Percentiles rank a stretch among this genome's conserved stretches.
Evolutionary conservation across 768 basidiomycete genomes (phyloP).

Genomic region (Trametes villosa): DNA sequence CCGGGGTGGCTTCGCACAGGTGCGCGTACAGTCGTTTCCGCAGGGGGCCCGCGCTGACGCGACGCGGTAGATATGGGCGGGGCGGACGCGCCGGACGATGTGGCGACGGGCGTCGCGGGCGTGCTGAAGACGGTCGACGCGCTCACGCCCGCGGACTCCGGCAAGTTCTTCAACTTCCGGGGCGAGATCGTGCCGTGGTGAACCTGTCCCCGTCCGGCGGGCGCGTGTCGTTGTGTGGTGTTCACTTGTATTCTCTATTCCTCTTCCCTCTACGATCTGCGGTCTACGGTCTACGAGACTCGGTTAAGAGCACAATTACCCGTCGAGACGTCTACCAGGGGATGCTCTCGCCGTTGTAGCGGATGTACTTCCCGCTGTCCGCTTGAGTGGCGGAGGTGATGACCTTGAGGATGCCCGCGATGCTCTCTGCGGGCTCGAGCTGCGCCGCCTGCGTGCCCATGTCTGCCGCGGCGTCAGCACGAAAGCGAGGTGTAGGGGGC

Average conservation of each 20-base stretch:
- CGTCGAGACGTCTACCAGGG: too few species aligned
- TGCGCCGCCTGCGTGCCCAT: constrained; percentile 10
- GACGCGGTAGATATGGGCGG: constrained; percentile 18
- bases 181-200: neutral
- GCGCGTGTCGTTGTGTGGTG: too few species aligned
- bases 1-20: constrained; percentile 26
- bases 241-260: too few species aligned
- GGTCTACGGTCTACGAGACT: too few species aligned
- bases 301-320: too few species aligned
- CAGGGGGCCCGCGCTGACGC: too few species aligned
- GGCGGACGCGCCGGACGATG: neutral
- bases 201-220: too few species aligned
- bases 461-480: neutral
- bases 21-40: too few species aligned
- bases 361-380: constrained; percentile 15
- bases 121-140: constrained; percentile 5
- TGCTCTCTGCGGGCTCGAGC: neutral
- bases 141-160: constrained; percentile 10
- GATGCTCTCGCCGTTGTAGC: constrained; percentile 1
- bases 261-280: too few species aligned
- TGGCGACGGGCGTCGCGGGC: constrained; percentile 8
- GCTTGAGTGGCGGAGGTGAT: neutral
- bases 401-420: constrained; percentile 10
- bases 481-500: neutral
- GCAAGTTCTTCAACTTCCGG: constrained; percentile 12